Percentiles rank a stretch among this genome's conserved stretches.
phyloP scores from a whole-genome alignment of 345 rosid species.

The Pistacia atlantica region DNA sequence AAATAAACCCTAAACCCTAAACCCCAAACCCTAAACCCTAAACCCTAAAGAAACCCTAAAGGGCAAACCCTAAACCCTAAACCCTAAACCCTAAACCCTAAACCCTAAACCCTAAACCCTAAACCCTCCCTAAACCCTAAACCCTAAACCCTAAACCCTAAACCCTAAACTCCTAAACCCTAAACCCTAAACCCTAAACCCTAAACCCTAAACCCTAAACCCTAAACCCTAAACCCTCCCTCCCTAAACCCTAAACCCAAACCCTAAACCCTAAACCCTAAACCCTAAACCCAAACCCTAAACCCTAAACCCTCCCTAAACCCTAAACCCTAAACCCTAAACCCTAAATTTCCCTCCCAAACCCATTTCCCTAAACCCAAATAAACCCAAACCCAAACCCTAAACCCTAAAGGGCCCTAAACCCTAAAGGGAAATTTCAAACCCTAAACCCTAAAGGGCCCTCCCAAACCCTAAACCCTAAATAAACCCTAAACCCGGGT shows the following conservation, averaged over 20 bases:
- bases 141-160: not conserved
- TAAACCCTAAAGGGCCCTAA: too few relatives aligned
- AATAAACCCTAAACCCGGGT: not conserved
- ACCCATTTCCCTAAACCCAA: too few relatives aligned
- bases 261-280: slow-evolving; percentile 2
- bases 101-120: not conserved
- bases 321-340: too few relatives aligned
- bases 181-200: too few relatives aligned
- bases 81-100: not conserved
- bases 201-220: not conserved
- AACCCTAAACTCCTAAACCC: too few relatives aligned
- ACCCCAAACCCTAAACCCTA: not conserved
- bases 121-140: not conserved
- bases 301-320: not conserved
- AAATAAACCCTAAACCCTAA: too few relatives aligned
- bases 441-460: too few relatives aligned
- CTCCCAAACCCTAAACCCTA: not conserved
- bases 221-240: not conserved
- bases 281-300: slow-evolving; percentile 1
- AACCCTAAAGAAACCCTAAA: too few relatives aligned
- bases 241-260: not conserved
- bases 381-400: too few relatives aligned
- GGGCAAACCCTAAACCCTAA: not conserved
- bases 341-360: too few relatives aligned
- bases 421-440: too few relatives aligned